Conservation (phyloP, 2,329 filamentous ascomycete species). For the Claviceps quebecensis region DNA sequence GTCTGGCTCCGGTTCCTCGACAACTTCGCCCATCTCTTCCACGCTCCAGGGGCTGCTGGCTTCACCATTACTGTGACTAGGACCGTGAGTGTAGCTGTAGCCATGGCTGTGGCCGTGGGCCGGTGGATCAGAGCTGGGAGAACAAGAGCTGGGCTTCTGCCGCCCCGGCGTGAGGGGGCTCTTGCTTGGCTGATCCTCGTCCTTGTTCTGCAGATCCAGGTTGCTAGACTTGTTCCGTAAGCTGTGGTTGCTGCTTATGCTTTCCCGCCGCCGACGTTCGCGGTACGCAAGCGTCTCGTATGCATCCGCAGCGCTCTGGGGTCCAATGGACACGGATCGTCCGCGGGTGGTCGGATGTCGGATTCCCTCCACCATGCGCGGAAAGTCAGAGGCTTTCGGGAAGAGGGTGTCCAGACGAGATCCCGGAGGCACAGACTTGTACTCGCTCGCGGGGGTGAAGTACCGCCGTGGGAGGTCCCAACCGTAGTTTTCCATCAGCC, state of each 20-base stretch:
- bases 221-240: constrained; percentile 30
- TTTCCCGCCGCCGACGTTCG: constrained; percentile 46
- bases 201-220: constrained; percentile 25
- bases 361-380: constrained; percentile 67
- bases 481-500: constrained; percentile 66
- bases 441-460: constrained; percentile 82
- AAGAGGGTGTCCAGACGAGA: constrained; percentile 71
- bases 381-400: constrained; percentile 77
- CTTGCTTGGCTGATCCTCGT: constrained; percentile 24
- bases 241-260: constrained; percentile 37
- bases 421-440: constrained; percentile 62
- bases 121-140: constrained; percentile 54
- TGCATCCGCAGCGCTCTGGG: constrained; percentile 89
- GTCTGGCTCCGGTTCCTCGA: constrained; percentile 37
- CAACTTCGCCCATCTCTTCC: constrained; percentile 2
- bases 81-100: no score
- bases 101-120: constrained; percentile 9
- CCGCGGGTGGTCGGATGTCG: constrained; percentile 57
- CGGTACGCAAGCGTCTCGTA: constrained; percentile 91
- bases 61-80: constrained; percentile 60
- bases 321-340: constrained; percentile 77
- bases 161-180: constrained; percentile 29
- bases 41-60: constrained; percentile 25
- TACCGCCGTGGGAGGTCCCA: constrained; percentile 75
- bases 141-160: constrained; percentile 25